phyloP scores from a whole-genome alignment of 495 filamentous ascomycete genomes.

The Margaritispora aquatica region DNA sequence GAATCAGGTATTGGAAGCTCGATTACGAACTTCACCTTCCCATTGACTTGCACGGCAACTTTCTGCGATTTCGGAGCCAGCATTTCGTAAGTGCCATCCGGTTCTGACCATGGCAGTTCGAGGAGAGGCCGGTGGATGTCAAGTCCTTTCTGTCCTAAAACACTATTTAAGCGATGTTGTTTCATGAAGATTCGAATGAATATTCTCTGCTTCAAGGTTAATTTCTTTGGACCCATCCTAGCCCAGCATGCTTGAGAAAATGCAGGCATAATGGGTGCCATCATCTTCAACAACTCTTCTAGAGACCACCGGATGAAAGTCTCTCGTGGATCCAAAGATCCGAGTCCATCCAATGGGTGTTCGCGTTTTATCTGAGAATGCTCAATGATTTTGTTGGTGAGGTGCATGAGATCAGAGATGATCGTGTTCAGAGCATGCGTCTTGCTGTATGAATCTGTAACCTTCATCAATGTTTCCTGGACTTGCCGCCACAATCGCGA shows the following conservation, averaged over 20 bases:
- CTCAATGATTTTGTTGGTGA: conserved; percentile 60
- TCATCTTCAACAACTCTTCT: conserved; percentile 51
- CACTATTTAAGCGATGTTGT: no score
- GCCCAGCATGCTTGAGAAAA: conserved; percentile 78
- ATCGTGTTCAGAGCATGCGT: conserved; percentile 75
- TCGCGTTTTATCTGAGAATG: neutral
- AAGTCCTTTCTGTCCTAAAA: neutral
- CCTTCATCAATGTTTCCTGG: conserved; percentile 59
- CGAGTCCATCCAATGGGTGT: neutral
- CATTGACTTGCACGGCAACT: conserved; percentile 71
- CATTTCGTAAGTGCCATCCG: conserved; percentile 40
- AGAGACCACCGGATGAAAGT: neutral
- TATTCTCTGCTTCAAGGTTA: conserved; percentile 4
- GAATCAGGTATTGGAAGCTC: conserved; percentile 40
- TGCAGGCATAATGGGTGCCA: conserved; percentile 72
- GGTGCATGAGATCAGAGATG: conserved; percentile 71
- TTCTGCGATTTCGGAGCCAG: conserved; percentile 28
- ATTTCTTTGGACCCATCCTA: conserved; percentile 35
- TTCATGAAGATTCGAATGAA: neutral
- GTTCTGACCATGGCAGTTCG: conserved; percentile 44
- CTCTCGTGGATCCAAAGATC: neutral
- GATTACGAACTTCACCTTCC: conserved; percentile 59
- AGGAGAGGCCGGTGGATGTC: conserved; percentile 36
- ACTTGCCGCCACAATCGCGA: conserved; percentile 59
- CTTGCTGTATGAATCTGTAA: conserved; percentile 60